Conservation (phyloP, 768 basidiomycete species). For the Pleurotus ostreatus region DNA sequence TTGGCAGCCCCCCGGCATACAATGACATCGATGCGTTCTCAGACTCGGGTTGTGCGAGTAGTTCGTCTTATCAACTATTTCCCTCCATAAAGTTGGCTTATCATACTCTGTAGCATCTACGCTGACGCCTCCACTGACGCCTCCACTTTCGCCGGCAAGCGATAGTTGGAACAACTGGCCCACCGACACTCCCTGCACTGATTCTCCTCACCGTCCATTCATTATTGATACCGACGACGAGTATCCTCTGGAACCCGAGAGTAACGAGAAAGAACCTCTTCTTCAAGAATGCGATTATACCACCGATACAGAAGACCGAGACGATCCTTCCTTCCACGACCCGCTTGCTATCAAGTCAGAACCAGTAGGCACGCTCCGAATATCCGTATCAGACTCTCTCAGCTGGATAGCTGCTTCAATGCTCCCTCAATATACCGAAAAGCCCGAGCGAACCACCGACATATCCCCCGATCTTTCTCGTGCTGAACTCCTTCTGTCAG, state of each 20-base stretch:
- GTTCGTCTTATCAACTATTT: not conserved
- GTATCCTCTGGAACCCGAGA: slow-evolving; percentile 19
- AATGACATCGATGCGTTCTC: slow-evolving; percentile 10
- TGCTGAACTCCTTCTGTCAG: slow-evolving; percentile 37
- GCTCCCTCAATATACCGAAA: slow-evolving; percentile 42
- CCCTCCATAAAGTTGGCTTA: not conserved
- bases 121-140: slow-evolving; percentile 12
- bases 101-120: slow-evolving; percentile 6
- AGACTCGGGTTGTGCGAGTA: slow-evolving; percentile 12
- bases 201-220: slow-evolving; percentile 32
- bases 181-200: slow-evolving; percentile 16
- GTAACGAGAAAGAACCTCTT: slow-evolving; percentile 17
- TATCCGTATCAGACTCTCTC: slow-evolving; percentile 19
- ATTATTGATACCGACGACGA: slow-evolving; percentile 40
- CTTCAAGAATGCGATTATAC: slow-evolving; percentile 14
- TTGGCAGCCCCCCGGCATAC: not conserved
- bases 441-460: slow-evolving; percentile 25
- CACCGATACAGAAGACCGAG: slow-evolving; percentile 12
- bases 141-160: slow-evolving; percentile 15
- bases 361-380: slow-evolving; percentile 31
- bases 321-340: slow-evolving; percentile 18
- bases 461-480: slow-evolving; percentile 22
- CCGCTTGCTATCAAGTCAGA: slow-evolving; percentile 10
- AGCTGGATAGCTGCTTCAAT: slow-evolving; percentile 17
- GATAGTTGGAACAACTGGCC: slow-evolving; percentile 8